These are phyloP conservation scores for Rhizopogon vulgaris DNA, from an alignment of 768 basidiomycete genomes.

Conservation along the genomic window DNA sequence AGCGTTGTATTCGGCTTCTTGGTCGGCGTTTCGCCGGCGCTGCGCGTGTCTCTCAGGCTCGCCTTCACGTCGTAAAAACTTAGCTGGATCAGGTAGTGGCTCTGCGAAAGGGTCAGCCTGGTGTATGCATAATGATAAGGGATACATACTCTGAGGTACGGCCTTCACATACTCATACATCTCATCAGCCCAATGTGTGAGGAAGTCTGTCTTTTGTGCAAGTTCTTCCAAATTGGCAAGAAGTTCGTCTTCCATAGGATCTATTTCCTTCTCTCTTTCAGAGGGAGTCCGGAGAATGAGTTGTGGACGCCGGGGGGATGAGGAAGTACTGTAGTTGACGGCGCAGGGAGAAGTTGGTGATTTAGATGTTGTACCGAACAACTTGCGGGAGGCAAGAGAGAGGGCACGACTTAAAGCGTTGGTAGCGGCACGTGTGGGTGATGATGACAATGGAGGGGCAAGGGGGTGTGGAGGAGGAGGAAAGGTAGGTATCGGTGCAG, in stretches of 20 bases:
- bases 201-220: slow-evolving; percentile 92
- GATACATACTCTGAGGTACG: slow-evolving; percentile 68
- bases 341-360: slow-evolving; percentile 31
- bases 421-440: slow-evolving; percentile 60
- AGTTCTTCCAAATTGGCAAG: slow-evolving; percentile 78
- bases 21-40: slow-evolving; percentile 63
- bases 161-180: slow-evolving; percentile 87
- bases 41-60: slow-evolving; percentile 68
- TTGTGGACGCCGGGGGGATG: slow-evolving; percentile 53
- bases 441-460: slow-evolving; percentile 55
- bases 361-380: slow-evolving; percentile 54
- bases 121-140: background rate
- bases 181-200: slow-evolving; percentile 93
- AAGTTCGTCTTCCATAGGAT: slow-evolving; percentile 79
- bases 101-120: slow-evolving; percentile 35
- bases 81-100: slow-evolving; percentile 73
- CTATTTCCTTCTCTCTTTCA: slow-evolving; percentile 28
- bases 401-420: slow-evolving; percentile 76
- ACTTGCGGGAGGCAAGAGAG: slow-evolving; percentile 74
- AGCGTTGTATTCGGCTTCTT: slow-evolving; percentile 77
- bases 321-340: slow-evolving; percentile 36
- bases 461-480: slow-evolving; percentile 54
- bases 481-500: slow-evolving; percentile 32
- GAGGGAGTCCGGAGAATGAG: slow-evolving; percentile 33
- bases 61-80: slow-evolving; percentile 64